Percentiles rank a stretch among this genome's conserved stretches.
Evolutionary conservation across 2,329 filamentous ascomycete genomes (phyloP).

Genomic region (Ascochyta fabae): DNA sequence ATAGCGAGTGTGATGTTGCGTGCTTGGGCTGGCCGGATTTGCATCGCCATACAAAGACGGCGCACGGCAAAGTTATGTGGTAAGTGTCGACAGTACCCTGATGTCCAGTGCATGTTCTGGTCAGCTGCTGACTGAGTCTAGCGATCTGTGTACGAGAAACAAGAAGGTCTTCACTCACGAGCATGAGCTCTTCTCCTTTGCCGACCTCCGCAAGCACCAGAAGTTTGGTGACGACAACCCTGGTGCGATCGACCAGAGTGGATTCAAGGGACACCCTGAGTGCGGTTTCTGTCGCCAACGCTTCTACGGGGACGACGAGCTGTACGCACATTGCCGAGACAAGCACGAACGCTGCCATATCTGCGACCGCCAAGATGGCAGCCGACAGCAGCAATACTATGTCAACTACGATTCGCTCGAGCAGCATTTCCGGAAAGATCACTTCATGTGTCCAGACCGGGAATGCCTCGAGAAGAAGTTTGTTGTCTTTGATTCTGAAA

Average conservation of each 20-base stretch:
- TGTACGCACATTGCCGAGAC: slow-evolving; percentile 91
- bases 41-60: slow-evolving; percentile 79
- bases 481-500: slow-evolving; percentile 91
- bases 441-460: slow-evolving; percentile 81
- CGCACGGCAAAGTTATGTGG: slow-evolving; percentile 87
- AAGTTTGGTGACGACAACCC: slow-evolving; percentile 88
- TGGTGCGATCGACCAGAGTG: slow-evolving; percentile 88
- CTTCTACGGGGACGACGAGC: slow-evolving; percentile 95
- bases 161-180: slow-evolving; percentile 99
- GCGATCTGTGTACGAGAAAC: slow-evolving; percentile 87
- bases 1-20: slow-evolving; percentile 81
- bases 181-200: slow-evolving; percentile 85
- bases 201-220: slow-evolving; percentile 86
- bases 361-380: slow-evolving; percentile 73
- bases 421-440: slow-evolving; percentile 83
- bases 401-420: slow-evolving; percentile 86
- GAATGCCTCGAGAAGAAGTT: slow-evolving; percentile 98
- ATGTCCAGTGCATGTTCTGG: slow-evolving; percentile 1
- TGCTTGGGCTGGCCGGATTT: slow-evolving; percentile 81
- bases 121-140: slow-evolving; percentile 30
- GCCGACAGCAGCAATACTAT: slow-evolving; percentile 84
- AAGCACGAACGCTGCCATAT: slow-evolving; percentile 96
- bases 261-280: slow-evolving; percentile 93
- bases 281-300: slow-evolving; percentile 90
- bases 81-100: slow-evolving; percentile 44